These are phyloP conservation scores for Phytophthora hybrid DNA, from an alignment of 352 stramenopile species.

Conservation along the genomic window DNA sequence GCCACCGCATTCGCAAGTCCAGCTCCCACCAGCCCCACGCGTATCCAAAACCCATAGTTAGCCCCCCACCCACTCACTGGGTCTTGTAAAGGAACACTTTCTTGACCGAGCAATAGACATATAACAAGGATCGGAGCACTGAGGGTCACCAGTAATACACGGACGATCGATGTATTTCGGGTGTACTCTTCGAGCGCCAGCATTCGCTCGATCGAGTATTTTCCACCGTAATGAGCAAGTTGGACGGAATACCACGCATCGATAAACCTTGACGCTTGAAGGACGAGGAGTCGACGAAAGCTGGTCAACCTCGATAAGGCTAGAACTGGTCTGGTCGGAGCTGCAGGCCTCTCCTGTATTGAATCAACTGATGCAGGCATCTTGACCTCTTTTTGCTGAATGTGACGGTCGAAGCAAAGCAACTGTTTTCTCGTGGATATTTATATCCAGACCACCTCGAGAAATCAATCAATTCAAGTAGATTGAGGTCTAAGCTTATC, in stretches of 20 bases:
- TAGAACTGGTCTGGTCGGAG: background rate
- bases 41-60: conserved; percentile 23
- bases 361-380: background rate
- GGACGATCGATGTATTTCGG: conserved; percentile 3
- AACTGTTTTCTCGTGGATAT: too few species aligned
- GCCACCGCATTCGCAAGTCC: background rate
- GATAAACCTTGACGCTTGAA: background rate
- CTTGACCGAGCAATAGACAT: conserved; percentile 7
- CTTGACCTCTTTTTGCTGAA: background rate
- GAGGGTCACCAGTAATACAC: conserved; percentile 11
- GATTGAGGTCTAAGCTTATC: too few species aligned
- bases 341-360: background rate
- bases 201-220: conserved; percentile 32
- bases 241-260: conserved; percentile 14
- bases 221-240: conserved; percentile 19
- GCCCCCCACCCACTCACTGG: background rate
- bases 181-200: conserved; percentile 29
- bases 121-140: conserved; percentile 4
- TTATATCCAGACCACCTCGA: too few species aligned
- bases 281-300: background rate
- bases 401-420: background rate
- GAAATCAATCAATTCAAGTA: too few species aligned
- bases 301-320: background rate
- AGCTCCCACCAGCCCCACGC: conserved; percentile 2
- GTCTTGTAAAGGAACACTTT: conserved; percentile 24